Conservation (phyloP, 345 rosid species). For the Physaria fendleri region DNA sequence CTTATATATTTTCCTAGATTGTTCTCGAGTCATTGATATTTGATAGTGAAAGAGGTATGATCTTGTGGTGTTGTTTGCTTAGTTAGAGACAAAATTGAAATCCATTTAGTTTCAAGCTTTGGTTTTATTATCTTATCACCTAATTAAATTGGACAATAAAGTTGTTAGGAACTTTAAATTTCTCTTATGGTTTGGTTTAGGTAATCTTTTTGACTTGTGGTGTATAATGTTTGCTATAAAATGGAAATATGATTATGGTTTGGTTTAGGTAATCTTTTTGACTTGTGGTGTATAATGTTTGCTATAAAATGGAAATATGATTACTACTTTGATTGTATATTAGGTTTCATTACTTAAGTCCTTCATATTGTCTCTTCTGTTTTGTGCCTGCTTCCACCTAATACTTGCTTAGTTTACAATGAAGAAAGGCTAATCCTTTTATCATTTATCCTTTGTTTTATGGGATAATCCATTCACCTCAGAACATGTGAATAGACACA, state of each 20-base stretch:
- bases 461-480: not conserved
- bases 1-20: not conserved
- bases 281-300: constrained; percentile 14
- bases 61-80: constrained; percentile 15
- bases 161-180: not conserved
- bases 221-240: constrained; percentile 11
- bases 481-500: not conserved
- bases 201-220: constrained; percentile 12
- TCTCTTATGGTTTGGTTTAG: constrained; percentile 1
- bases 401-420: not conserved
- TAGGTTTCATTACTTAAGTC: no score
- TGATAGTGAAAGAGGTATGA: constrained; percentile 9
- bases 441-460: not conserved
- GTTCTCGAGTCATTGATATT: constrained; percentile 5
- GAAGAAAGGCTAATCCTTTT: not conserved
- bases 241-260: not conserved
- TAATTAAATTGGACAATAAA: not conserved
- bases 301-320: not conserved
- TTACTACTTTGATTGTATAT: no score
- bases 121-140: constrained; percentile 5
- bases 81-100: not conserved
- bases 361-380: no score
- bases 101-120: not conserved
- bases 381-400: not conserved
- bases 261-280: constrained; percentile 9